Conservation (phyloP, 257 asterid species). For the Misopates orontium region DNA sequence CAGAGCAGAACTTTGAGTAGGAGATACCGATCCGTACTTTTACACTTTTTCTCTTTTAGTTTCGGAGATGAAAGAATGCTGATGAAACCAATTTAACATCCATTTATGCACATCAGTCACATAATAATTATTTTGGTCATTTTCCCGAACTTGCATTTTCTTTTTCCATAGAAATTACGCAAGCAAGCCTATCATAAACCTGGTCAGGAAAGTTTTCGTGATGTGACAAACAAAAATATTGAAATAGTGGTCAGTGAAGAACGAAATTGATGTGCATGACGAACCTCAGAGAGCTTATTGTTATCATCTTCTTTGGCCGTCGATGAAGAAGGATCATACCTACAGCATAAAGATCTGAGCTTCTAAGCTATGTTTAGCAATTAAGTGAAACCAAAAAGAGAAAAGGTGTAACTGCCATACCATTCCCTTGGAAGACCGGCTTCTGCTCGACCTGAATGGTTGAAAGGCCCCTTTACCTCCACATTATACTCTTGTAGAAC, state of each 20-base stretch:
- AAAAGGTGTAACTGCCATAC: too few relatives aligned
- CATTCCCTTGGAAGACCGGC: conserved; percentile 92
- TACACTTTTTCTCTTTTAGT: too few relatives aligned
- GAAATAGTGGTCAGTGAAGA: background rate
- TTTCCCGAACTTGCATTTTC: conserved; percentile 61
- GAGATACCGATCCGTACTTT: too few relatives aligned
- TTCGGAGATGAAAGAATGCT: too few relatives aligned
- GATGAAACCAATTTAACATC: too few relatives aligned
- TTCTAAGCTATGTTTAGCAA: conserved; percentile 10
- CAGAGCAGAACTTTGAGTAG: too few relatives aligned
- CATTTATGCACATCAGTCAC: too few relatives aligned
- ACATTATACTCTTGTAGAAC: conserved; percentile 75
- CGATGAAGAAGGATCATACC: conserved; percentile 68
- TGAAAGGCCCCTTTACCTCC: conserved; percentile 91
- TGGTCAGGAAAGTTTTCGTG: conserved; percentile 24
- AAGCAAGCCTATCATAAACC: conserved; percentile 75
- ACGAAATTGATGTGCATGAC: background rate
- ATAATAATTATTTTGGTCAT: too few relatives aligned
- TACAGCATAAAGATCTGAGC: conserved; percentile 26
- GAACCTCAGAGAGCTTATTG: conserved; percentile 61
- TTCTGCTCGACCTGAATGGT: conserved; percentile 70
- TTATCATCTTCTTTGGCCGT: conserved; percentile 34
- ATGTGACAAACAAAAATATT: too few relatives aligned
- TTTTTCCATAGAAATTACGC: conserved; percentile 76
- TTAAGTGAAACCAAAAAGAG: too few relatives aligned